These are phyloP conservation scores for Cutaneotrichosporon sp. DNA, from an alignment of 1,284 basidiomycete genomes.

Conservation along the genomic window DNA sequence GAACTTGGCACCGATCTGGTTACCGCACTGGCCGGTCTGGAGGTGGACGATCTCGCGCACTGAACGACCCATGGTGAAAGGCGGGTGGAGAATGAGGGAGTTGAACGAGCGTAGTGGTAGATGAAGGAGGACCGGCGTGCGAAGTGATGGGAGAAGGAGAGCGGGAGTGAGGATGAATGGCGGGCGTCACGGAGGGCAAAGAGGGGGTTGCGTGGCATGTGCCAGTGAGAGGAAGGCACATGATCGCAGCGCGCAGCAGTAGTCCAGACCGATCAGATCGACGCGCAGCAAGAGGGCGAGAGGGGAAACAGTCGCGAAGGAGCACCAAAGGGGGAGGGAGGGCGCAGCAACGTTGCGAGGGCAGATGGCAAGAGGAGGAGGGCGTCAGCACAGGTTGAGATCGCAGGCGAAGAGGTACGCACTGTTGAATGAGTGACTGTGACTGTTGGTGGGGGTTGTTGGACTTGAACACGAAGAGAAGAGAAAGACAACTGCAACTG, in stretches of 20 bases:
- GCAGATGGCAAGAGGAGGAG: neutral
- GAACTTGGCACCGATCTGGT: slow-evolving; percentile 82
- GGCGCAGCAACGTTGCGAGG: no score
- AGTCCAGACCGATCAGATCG: no score
- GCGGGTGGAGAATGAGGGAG: neutral
- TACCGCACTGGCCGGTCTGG: slow-evolving; percentile 96
- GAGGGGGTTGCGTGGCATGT: no score
- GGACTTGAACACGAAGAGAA: slow-evolving; percentile 8
- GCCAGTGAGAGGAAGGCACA: no score
- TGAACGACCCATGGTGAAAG: slow-evolving; percentile 34
- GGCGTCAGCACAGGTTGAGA: neutral
- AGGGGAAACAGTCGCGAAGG: no score
- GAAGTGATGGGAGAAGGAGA: neutral
- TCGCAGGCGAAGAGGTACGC: neutral
- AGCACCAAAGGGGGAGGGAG: no score
- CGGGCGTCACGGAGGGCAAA: no score
- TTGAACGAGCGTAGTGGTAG: neutral
- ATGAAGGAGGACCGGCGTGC: neutral
- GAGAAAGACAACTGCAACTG: neutral
- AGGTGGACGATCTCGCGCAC: slow-evolving; percentile 97
- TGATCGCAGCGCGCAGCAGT: no score
- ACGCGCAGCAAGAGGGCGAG: no score
- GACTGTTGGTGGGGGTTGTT: neutral
- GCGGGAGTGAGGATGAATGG: no score
- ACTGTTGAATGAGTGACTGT: slow-evolving; percentile 6